phyloP scores from a whole-genome alignment of 306 rosid species.

The Rosa multiflora region DNA sequence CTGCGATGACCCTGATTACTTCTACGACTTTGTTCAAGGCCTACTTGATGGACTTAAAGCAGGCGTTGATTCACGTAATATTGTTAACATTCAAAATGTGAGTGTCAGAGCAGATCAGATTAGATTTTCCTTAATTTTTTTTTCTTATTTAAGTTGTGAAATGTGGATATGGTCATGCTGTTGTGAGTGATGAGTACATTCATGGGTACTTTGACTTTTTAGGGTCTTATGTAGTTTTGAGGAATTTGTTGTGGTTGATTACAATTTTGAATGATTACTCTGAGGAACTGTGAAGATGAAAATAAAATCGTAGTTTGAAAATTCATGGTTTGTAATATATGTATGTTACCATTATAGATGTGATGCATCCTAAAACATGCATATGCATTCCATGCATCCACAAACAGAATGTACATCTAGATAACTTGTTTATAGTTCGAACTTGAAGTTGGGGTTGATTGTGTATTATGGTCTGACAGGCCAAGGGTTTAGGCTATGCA shows the following conservation, averaged over 20 bases:
- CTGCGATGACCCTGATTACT: slow-evolving; percentile 88
- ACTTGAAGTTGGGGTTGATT: slow-evolving; percentile 14
- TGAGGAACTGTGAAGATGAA: not conserved
- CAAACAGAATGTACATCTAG: not conserved
- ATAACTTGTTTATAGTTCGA: slow-evolving; percentile 20
- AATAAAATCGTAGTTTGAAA: not conserved
- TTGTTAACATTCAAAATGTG: slow-evolving; percentile 68
- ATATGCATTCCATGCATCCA: not conserved
- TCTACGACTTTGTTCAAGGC: slow-evolving; percentile 74
- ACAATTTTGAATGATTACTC: not conserved
- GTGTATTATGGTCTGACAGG: slow-evolving; percentile 44
- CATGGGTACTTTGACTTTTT: not conserved
- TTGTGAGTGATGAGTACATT: not conserved
- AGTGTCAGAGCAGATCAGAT: slow-evolving; percentile 36
- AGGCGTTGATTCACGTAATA: slow-evolving; percentile 62
- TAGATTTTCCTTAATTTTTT: not conserved
- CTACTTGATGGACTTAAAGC: slow-evolving; percentile 84
- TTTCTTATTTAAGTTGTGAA: not conserved
- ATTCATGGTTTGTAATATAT: not conserved
- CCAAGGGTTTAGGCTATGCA: slow-evolving; percentile 93
- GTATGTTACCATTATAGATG: not conserved
- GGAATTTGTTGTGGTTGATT: not conserved
- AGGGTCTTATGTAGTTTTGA: not conserved
- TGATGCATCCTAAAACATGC: not conserved
- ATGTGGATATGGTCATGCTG: not conserved